A percentile compares a stretch with the other conserved stretches of the same genome.
phyloP scores from a whole-genome alignment of 257 asterid genomes.

The Hygrophila difformis region DNA sequence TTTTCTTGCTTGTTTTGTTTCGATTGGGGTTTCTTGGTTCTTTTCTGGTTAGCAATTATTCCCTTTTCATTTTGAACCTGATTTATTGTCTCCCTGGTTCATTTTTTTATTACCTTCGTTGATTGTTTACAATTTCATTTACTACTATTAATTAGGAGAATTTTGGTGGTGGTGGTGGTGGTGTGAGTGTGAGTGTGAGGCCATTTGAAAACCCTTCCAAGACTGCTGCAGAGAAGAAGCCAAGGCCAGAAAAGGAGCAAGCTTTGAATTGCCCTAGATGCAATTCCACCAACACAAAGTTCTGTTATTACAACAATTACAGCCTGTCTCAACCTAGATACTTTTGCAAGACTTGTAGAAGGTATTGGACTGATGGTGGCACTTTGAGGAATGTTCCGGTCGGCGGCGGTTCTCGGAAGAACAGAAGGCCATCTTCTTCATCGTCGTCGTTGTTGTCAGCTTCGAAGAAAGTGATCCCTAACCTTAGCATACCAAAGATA shows the following conservation, averaged over 20 bases:
- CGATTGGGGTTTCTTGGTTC: conserved; percentile 5
- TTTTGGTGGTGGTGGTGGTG: too few species aligned
- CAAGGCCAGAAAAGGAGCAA: conserved; percentile 51
- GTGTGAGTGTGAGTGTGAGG: conserved; percentile 32
- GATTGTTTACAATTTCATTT: too few species aligned
- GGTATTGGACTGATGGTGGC: conserved; percentile 90
- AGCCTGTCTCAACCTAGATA: conserved; percentile 72
- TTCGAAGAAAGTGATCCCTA: conserved; percentile 26
- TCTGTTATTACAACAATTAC: conserved; percentile 77
- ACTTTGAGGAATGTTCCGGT: conserved; percentile 74
- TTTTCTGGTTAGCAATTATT: too few species aligned
- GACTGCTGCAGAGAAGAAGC: conserved; percentile 36
- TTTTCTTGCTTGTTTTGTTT: conserved; percentile 14
- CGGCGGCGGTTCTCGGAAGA: conserved; percentile 79
- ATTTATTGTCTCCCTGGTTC: neutral
- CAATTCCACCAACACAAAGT: conserved; percentile 69
- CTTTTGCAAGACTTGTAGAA: conserved; percentile 73
- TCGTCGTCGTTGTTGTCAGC: neutral
- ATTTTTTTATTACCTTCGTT: too few species aligned
- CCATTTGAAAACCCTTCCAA: conserved; percentile 26
- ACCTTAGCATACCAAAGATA: conserved; percentile 23
- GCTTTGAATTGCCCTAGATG: conserved; percentile 71
- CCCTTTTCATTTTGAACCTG: too few species aligned
- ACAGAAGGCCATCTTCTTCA: conserved; percentile 32
- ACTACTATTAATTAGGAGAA: too few species aligned